Conservation (phyloP, 2,329 filamentous ascomycete genomes). For the Colletotrichum liaoningense region DNA sequence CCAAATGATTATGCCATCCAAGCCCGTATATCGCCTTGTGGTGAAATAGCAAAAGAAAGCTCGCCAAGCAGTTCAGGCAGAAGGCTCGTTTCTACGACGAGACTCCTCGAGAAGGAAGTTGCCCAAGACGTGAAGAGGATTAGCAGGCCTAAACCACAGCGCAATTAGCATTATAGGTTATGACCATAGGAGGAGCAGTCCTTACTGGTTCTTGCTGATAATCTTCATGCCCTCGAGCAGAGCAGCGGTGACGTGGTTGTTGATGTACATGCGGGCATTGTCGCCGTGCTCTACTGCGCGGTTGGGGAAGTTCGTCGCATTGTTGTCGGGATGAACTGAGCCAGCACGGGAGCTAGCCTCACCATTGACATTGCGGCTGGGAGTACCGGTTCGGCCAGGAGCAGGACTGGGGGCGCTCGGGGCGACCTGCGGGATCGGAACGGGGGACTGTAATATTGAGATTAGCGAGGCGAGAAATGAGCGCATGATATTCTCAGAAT, state of each 20-base stretch:
- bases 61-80: neutral
- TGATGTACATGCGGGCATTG: slow-evolving; percentile 77
- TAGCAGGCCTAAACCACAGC: slow-evolving; percentile 62
- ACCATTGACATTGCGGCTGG: slow-evolving; percentile 47
- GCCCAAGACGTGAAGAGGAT: slow-evolving; percentile 76
- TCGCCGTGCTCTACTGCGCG: slow-evolving; percentile 75
- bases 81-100: slow-evolving; percentile 10
- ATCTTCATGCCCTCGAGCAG: slow-evolving; percentile 81
- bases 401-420: slow-evolving; percentile 52
- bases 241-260: slow-evolving; percentile 75
- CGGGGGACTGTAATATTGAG: slow-evolving; percentile 49
- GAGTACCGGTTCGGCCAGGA: slow-evolving; percentile 61
- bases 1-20: neutral
- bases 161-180: slow-evolving; percentile 8
- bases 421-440: slow-evolving; percentile 45
- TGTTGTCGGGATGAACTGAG: slow-evolving; percentile 66
- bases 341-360: slow-evolving; percentile 63
- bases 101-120: slow-evolving; percentile 78
- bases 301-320: slow-evolving; percentile 63
- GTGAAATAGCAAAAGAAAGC: neutral
- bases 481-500: neutral
- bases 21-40: neutral
- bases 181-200: slow-evolving; percentile 37
- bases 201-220: slow-evolving; percentile 77
- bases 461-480: neutral